Conservation (phyloP, 2,329 filamentous ascomycete genomes). For the Fusarium falciforme region DNA sequence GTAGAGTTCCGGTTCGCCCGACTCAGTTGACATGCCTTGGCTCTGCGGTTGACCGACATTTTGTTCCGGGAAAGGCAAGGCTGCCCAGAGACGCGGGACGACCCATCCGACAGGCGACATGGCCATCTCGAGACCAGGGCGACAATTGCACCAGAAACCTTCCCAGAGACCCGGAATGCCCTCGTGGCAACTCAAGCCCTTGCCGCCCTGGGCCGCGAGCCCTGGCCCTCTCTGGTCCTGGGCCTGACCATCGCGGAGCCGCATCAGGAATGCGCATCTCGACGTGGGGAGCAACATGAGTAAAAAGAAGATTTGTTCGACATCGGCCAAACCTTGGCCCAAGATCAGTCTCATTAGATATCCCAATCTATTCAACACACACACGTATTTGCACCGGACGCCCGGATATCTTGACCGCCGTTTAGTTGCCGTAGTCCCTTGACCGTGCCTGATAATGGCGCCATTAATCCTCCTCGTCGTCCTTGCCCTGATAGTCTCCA, state of each 20-base stretch:
- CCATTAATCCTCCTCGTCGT: conserved; percentile 55
- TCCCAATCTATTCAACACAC: conserved; percentile 33
- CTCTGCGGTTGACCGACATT: conserved; percentile 16
- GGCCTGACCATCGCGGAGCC: neutral
- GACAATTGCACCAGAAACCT: conserved; percentile 12
- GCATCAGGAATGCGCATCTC: conserved; percentile 9
- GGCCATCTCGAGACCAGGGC: conserved; percentile 26
- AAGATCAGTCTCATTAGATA: conserved; percentile 27
- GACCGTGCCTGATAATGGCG: conserved; percentile 8
- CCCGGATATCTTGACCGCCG: conserved; percentile 8
- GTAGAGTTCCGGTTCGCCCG: conserved; percentile 26
- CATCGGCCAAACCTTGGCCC: conserved; percentile 19
- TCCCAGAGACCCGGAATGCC: conserved; percentile 32
- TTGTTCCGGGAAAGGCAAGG: conserved; percentile 21
- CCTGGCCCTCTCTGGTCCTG: neutral
- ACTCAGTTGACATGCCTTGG: conserved; percentile 23
- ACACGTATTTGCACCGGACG: conserved; percentile 22
- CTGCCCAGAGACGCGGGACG: conserved; percentile 25
- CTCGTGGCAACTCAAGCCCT: conserved; percentile 28
- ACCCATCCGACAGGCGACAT: conserved; percentile 10
- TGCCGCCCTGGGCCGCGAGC: conserved; percentile 5
- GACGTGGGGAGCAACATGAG: neutral
- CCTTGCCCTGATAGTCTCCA: conserved; percentile 75
- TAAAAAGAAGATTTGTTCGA: conserved; percentile 2
- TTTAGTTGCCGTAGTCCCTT: conserved; percentile 7